These are phyloP conservation scores for Nematodospora anomalae DNA, from an alignment of 1,139 yeast species.

Conservation along the genomic window DNA sequence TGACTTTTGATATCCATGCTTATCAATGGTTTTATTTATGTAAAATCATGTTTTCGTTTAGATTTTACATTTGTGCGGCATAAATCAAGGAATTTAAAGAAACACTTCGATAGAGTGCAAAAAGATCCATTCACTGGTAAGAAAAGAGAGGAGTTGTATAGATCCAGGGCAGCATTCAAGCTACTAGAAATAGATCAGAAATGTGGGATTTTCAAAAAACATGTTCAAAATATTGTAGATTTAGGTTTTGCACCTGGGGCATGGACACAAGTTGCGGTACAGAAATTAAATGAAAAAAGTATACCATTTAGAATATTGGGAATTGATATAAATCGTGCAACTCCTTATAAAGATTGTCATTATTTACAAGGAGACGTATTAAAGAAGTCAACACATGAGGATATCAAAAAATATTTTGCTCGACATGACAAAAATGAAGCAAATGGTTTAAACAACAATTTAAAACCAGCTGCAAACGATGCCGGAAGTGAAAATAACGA, in stretches of 20 bases:
- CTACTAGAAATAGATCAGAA: conserved; percentile 67
- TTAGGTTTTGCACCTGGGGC: conserved; percentile 57
- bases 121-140: conserved; percentile 69
- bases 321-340: conserved; percentile 40
- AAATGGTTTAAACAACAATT: not conserved
- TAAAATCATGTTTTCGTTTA: not conserved
- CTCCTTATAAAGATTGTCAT: conserved; percentile 41
- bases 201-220: conserved; percentile 54
- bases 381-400: conserved; percentile 31
- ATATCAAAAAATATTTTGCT: conserved; percentile 25
- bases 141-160: conserved; percentile 44
- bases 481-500: conserved; percentile 7
- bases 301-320: conserved; percentile 31
- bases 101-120: conserved; percentile 75
- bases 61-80: conserved; percentile 5
- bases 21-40: too few species aligned
- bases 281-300: conserved; percentile 20
- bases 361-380: conserved; percentile 46
- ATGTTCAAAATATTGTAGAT: conserved; percentile 65
- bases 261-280: conserved; percentile 47
- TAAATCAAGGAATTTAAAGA: conserved; percentile 51
- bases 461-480: not conserved
- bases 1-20: too few species aligned
- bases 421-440: conserved; percentile 1
- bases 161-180: conserved; percentile 91